Base-by-base conservation (phyloP, 176 grass and related monocot genomes). In the Musa itinerans region DNA sequence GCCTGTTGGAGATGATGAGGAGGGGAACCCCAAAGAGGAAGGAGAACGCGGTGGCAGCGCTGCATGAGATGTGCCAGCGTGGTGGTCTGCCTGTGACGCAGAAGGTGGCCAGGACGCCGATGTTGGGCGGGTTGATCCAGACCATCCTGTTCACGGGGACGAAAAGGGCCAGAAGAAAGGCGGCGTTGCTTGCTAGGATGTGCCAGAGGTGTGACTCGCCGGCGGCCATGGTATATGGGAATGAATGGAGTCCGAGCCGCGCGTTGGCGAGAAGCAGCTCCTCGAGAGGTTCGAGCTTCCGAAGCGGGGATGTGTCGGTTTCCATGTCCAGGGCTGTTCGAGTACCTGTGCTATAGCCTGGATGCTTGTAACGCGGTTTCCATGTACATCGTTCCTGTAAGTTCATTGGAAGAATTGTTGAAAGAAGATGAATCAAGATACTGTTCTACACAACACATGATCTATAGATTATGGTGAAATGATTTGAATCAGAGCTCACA, bases 41-140 rank as follows among this genome's bases (percentile, higher is more conserved):
- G 80, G 95, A 99, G 81, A 94, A 99, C 52, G 95, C 95, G n/a
- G 88, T 99, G 15, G 89, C 95, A 8, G 95, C 95, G 63, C 80
- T 99, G n/a, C 92, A 94, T 14, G 95, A 99, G 83, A 86, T 99
- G 67, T 99, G 90, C 72, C 85, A 86, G 7, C 78, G 88, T 10
- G 83, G 88, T 51, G 95, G 90, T 2, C 78, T 84, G 10, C 12
- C 72, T 2, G 54, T 94, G 82, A 77, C 71, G 53, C 90, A 84
- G 52, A 82, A 86, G 19, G 86, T 99, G 13, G 88, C 84, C 24
- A 88, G 26, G 72, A 72, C 73, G 54, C 90, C 90, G 0, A 85
- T 82, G 69, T 56, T 99, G 23, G 84, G 89, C 62, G 83, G 78
- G 0, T 53, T 94, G 80, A 79, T 99, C 69, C 90, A 99, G 54